Evolutionary conservation across 2,329 filamentous ascomycete genomes (phyloP), one percentile per base, ranked within the genome.

Genomic region (Fusarium torreyae): DNA sequence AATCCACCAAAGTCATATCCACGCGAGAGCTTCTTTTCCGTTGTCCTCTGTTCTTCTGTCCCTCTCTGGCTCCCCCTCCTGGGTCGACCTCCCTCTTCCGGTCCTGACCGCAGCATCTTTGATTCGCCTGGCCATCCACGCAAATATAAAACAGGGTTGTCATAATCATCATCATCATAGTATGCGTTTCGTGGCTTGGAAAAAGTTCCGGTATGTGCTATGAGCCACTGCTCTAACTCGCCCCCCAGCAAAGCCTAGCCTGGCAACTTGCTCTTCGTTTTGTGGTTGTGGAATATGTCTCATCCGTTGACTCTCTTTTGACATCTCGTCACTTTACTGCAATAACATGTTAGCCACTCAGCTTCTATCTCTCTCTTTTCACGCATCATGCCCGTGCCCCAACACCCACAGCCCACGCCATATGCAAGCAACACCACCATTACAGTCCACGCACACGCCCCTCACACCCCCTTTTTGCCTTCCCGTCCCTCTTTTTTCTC

Each of bases 371-470:
- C n/a, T 43, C 20, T 52, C 36, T 60, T 34, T 38, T 52, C 43
- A 46, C 55, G 53, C 50, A 24, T 39, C 36, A 52, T 46, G 39
- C 26, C 43, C 39, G 22, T 40, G 33, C 40, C 52, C 36, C 44
- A 40, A 68, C 52, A 45, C 66, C 61, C 66, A 69, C 52, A 64
- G 44, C 58, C 52, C 66, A 63, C 62, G 57, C 53, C 68, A 69
- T 68, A 68, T 69, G 66, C 66, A 68, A 70, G 62, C 52, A 67
- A 66, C 66, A 69, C 66, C 62, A 63, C 62, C 66, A 69, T 57
- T 57, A 58, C 40, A 57, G 24, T 40, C 48, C 66, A 62, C 43
- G 34, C 66, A 69, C 66, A 66, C 66, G 26, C 66, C 66, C 65
- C 56, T 69, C 66, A 62, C 56, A 63, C 66, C 66, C 60, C 56